Evolutionary conservation across 441 rosid genomes (phyloP), one percentile per base, ranked within the genome.

Genomic region (Populus hybrid): DNA sequence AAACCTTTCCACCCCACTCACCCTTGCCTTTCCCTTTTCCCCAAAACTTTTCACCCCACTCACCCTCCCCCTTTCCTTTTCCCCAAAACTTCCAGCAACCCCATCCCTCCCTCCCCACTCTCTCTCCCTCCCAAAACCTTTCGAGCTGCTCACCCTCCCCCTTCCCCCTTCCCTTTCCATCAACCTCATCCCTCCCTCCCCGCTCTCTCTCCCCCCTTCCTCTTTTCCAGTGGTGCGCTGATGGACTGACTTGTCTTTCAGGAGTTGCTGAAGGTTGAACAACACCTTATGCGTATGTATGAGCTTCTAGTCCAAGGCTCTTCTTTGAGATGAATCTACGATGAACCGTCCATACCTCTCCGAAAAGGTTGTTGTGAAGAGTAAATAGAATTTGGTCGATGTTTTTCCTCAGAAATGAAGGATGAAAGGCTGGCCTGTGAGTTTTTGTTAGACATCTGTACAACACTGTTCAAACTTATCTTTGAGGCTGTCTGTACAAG

Each of bases 191-290:
- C 24, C 24, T 24, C 24, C 24, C 24, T 24, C 24, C 24, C 24
- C 24, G 1, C 24, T 24, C 24, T 24, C 24, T 24, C 24, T 24
- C 24, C 24, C 24, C 24, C 24, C 24, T 24, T 24, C 24, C 24
- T 24, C 24, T 24, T 50, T 14, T 50, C 59, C 0, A 50, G 59
- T 16, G 19, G 59, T 50, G 7, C 0, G 7, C 2, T 50, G 7
- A 50, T 50, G 59, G n/a, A 5, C 59, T 50, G 59, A 50, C 7
- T 75, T 69, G 59, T 83, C 50, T 84, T 83, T 74, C 90, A 86
- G 92, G 90, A 89, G 76, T 72, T 89, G 89, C 81, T 87, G 80
- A 89, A 75, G 69, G 90, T 89, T 67, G 87, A 81, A 78, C 66
- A 71, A 24, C 26, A 18, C 67, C 53, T 40, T 36, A 65, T 30